Percentiles rank a stretch among this genome's conserved stretches.
These are phyloP conservation scores for Schoenoplectus triqueter DNA, from an alignment of 202 grass and related monocot species.

Conservation along the genomic window DNA sequence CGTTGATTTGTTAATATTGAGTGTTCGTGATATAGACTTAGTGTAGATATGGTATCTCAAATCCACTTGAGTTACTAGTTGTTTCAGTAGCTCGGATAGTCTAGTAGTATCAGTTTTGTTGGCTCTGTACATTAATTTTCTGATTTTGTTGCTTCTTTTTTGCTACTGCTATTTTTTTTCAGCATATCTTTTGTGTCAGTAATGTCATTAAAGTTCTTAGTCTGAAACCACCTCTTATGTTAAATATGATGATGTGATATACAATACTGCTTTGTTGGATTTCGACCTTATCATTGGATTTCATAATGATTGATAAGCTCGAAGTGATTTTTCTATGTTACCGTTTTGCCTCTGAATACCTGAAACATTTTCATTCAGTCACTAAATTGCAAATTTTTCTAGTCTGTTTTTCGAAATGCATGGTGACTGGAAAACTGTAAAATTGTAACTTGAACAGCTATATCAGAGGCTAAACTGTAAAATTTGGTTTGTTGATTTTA, in stretches of 20 bases:
- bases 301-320: too few species aligned
- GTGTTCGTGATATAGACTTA: constrained; percentile 34
- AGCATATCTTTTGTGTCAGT: neutral
- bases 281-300: too few species aligned
- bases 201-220: constrained; percentile 1
- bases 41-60: constrained; percentile 30
- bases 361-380: too few species aligned
- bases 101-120: constrained; percentile 50
- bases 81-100: constrained; percentile 39
- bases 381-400: too few species aligned
- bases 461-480: too few species aligned
- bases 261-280: too few species aligned
- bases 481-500: too few species aligned
- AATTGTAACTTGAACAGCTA: too few species aligned
- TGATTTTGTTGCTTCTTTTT: neutral
- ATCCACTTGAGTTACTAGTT: constrained; percentile 40
- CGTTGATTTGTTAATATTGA: constrained; percentile 22
- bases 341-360: too few species aligned
- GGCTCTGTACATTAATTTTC: constrained; percentile 30
- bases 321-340: too few species aligned
- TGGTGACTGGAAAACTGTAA: too few species aligned
- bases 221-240: neutral
- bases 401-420: too few species aligned
- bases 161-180: neutral
- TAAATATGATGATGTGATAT: neutral